A percentile compares a stretch with the other conserved stretches of the same genome.
phyloP scores from a whole-genome alignment of 1,139 yeast species.

The Pichia sorboxylosa region DNA sequence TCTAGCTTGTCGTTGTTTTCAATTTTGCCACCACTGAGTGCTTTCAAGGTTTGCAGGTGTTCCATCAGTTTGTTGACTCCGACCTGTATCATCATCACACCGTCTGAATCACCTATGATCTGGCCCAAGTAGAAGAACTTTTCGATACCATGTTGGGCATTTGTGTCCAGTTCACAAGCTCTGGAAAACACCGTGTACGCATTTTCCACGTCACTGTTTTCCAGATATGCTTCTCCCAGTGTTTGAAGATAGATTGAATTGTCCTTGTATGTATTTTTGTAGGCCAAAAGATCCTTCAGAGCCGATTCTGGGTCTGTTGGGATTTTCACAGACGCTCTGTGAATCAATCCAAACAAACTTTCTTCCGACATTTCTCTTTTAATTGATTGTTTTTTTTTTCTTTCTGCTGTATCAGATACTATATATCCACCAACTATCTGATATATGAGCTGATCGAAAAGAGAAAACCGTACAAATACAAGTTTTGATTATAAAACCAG shows the following conservation, averaged over 20 bases:
- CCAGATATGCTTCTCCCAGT: slow-evolving; percentile 69
- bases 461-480: too few species aligned
- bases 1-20: slow-evolving; percentile 21
- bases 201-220: slow-evolving; percentile 62
- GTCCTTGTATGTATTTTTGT: slow-evolving; percentile 20
- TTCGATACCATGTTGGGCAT: slow-evolving; percentile 54
- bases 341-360: slow-evolving; percentile 12
- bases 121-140: slow-evolving; percentile 89
- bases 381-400: neutral
- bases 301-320: slow-evolving; percentile 32
- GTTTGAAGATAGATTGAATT: slow-evolving; percentile 33
- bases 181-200: slow-evolving; percentile 57
- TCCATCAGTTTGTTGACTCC: slow-evolving; percentile 47
- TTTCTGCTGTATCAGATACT: too few species aligned
- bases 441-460: too few species aligned
- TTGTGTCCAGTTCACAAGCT: slow-evolving; percentile 61
- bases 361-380: slow-evolving; percentile 7
- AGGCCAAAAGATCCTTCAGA: slow-evolving; percentile 27
- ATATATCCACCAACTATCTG: too few species aligned
- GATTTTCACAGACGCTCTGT: slow-evolving; percentile 26
- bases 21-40: slow-evolving; percentile 22
- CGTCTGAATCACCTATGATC: slow-evolving; percentile 72
- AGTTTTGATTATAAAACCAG: too few species aligned
- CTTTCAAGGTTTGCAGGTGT: slow-evolving; percentile 21
- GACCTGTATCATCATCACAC: slow-evolving; percentile 49